Evolutionary conservation across 371 early-diverging fungal genomes (phyloP).

Genomic region (Entomophthora muscae): DNA sequence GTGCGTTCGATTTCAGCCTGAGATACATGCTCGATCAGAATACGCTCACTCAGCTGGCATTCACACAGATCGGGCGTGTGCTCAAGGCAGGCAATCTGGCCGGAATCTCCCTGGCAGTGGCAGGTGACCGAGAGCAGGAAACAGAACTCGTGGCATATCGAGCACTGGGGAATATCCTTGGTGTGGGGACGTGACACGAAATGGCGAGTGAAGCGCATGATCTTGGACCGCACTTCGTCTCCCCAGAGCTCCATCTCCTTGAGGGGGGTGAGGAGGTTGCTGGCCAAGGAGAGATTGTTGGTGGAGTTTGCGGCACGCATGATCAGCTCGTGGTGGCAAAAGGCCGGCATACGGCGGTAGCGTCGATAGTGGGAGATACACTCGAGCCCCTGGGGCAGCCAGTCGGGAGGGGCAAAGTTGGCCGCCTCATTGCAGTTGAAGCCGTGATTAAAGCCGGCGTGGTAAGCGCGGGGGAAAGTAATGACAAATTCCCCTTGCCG

Average conservation of each 20-base stretch:
- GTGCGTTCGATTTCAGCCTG: not conserved
- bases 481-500: slow-evolving; percentile 84
- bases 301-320: slow-evolving; percentile 11
- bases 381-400: slow-evolving; percentile 67
- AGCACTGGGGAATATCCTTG: not conserved
- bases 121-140: not conserved
- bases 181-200: not conserved
- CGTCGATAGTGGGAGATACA: slow-evolving; percentile 65
- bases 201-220: not conserved
- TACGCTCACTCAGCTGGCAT: not conserved
- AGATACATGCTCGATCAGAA: not conserved
- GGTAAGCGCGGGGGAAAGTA: slow-evolving; percentile 88
- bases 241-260: not conserved
- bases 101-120: not conserved
- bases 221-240: not conserved
- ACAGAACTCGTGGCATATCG: not conserved
- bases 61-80: not conserved
- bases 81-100: slow-evolving; percentile 2
- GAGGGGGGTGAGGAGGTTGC: not conserved
- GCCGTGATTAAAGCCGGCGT: slow-evolving; percentile 92
- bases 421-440: slow-evolving; percentile 93
- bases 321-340: slow-evolving; percentile 83
- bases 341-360: slow-evolving; percentile 66
- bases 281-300: not conserved
- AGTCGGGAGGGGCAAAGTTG: slow-evolving; percentile 84